Conservation (phyloP, 306 rosid genomes). For the Corylus heterophylla region DNA sequence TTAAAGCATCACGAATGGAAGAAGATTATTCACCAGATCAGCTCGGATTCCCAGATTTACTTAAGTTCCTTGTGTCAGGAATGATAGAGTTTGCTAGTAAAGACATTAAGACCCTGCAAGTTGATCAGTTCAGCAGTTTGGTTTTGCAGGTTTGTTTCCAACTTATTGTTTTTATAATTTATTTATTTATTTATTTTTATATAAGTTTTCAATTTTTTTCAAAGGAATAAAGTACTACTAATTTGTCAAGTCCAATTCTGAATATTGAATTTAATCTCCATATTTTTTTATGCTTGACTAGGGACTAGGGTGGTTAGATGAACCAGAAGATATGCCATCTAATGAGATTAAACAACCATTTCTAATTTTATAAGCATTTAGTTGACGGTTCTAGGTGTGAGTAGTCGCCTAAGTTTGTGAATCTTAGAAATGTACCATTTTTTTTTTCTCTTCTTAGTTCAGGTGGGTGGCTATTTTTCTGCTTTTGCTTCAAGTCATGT, state of each 20-base stretch:
- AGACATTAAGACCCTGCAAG: conserved; percentile 49
- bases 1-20: conserved; percentile 47
- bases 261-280: background rate
- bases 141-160: conserved; percentile 75
- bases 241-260: background rate
- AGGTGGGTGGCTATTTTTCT: background rate
- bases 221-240: background rate
- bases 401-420: background rate
- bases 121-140: conserved; percentile 83
- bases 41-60: conserved; percentile 66
- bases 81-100: conserved; percentile 49
- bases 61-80: conserved; percentile 63
- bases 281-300: background rate
- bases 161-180: background rate
- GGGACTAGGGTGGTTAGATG: background rate
- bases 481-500: background rate
- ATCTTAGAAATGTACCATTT: background rate
- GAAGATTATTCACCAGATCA: conserved; percentile 33
- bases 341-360: background rate
- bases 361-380: background rate
- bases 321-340: background rate
- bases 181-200: background rate
- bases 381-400: background rate
- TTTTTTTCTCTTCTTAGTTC: background rate
- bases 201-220: background rate